Conservation (phyloP, 495 filamentous ascomycete genomes). For the Xylaria cubensis region DNA sequence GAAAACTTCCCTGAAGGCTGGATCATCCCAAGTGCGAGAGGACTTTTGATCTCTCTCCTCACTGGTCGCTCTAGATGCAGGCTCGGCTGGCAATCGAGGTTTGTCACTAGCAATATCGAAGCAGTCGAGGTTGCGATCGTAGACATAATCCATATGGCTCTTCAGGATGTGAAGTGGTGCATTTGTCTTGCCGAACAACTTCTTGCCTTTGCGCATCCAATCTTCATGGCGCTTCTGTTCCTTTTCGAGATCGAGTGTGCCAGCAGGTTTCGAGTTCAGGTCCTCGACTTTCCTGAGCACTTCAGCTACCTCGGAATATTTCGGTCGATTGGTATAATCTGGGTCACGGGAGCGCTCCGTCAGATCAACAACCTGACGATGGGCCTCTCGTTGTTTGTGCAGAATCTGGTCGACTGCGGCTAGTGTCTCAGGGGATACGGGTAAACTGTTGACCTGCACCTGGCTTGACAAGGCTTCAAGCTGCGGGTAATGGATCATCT, state of each 20-base stretch:
- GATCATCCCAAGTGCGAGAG: slow-evolving; percentile 55
- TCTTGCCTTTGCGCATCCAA: slow-evolving; percentile 99
- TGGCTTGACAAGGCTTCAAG: slow-evolving; percentile 86
- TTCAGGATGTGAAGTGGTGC: slow-evolving; percentile 94
- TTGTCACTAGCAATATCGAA: slow-evolving; percentile 88
- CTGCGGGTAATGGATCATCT: slow-evolving; percentile 90
- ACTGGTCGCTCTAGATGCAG: slow-evolving; percentile 82
- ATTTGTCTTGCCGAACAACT: slow-evolving; percentile 98
- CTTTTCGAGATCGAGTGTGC: slow-evolving; percentile 91
- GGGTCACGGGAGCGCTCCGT: slow-evolving; percentile 76
- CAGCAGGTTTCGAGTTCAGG: slow-evolving; percentile 87
- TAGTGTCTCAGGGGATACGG: slow-evolving; percentile 81
- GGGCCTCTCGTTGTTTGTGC: slow-evolving; percentile 94
- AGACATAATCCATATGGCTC: slow-evolving; percentile 91
- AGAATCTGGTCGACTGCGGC: slow-evolving; percentile 88
- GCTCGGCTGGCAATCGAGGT: slow-evolving; percentile 89
- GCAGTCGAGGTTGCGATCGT: slow-evolving; percentile 84
- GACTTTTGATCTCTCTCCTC: slow-evolving; percentile 64
- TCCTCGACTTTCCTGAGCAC: slow-evolving; percentile 86
- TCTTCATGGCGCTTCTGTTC: slow-evolving; percentile 97
- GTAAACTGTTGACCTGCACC: slow-evolving; percentile 73
- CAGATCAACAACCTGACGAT: slow-evolving; percentile 80
- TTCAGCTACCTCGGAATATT: slow-evolving; percentile 88
- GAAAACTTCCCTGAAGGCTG: slow-evolving; percentile 78
- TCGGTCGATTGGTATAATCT: slow-evolving; percentile 80